Evolutionary conservation across 805 yeast genomes (phyloP).

Genomic region (Candida gorgasii): DNA sequence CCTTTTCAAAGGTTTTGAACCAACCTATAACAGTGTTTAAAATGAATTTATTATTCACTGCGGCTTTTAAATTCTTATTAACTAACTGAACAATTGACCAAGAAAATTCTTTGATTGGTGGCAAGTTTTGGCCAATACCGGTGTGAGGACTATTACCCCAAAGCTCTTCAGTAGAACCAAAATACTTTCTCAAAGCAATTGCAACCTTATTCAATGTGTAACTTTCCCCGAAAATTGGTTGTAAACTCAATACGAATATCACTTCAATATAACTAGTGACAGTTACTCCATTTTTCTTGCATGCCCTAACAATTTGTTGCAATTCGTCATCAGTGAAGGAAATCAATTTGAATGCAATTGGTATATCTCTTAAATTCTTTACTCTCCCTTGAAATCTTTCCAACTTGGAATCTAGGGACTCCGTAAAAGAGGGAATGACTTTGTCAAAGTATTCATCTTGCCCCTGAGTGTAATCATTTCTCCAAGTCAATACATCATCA

Average conservation of each 20-base stretch:
- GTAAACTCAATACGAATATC: slow-evolving; percentile 26
- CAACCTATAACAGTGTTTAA: slow-evolving; percentile 24
- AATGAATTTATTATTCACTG: slow-evolving; percentile 23
- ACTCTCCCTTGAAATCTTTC: slow-evolving; percentile 15
- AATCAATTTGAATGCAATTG: slow-evolving; percentile 18
- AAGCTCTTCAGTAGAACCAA: slow-evolving; percentile 20
- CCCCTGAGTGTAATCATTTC: slow-evolving; percentile 26
- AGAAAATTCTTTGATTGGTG: slow-evolving; percentile 30
- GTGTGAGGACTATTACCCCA: slow-evolving; percentile 36
- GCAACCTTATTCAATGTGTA: slow-evolving; percentile 31
- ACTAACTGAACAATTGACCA: slow-evolving; percentile 33
- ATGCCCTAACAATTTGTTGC: slow-evolving; percentile 22
- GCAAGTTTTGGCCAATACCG: slow-evolving; percentile 31
- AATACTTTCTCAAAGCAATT: slow-evolving; percentile 29
- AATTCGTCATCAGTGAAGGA: slow-evolving; percentile 28
- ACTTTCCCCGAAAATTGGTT: slow-evolving; percentile 28
- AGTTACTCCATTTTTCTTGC: slow-evolving; percentile 31
- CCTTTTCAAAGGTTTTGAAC: slow-evolving; percentile 16
- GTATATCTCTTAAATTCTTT: slow-evolving; percentile 5
- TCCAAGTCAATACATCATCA: slow-evolving; percentile 29
- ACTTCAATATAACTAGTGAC: slow-evolving; percentile 33
- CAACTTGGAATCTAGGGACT: background rate
- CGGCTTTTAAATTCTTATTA: slow-evolving; percentile 19
- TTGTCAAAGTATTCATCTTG: slow-evolving; percentile 12
- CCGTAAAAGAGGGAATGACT: slow-evolving; percentile 7